phyloP scores from a whole-genome alignment of 176 grass and related monocot genomes.

The Oryza coarctata region DNA sequence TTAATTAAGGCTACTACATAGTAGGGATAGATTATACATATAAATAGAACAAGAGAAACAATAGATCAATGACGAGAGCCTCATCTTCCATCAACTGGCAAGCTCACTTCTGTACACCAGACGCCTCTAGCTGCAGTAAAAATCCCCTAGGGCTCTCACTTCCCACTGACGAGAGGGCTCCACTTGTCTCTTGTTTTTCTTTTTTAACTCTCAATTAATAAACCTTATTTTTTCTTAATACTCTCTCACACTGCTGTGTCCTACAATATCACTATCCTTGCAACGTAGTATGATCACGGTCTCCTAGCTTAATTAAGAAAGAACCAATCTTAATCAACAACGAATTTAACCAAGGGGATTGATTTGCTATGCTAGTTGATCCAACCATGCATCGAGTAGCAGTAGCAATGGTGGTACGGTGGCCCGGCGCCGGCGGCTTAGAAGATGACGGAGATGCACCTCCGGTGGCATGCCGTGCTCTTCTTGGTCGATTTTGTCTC shows the following conservation, averaged over 20 bases:
- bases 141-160: constrained; percentile 58
- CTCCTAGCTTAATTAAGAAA: constrained; percentile 1
- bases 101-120: constrained; percentile 40
- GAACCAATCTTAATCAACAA: constrained; percentile 42
- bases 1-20: neutral
- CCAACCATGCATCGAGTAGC: neutral
- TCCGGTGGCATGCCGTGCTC: constrained; percentile 62
- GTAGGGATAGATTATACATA: neutral
- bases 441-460: constrained; percentile 74
- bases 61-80: constrained; percentile 39
- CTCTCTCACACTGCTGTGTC: neutral
- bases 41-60: neutral
- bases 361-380: too few relatives aligned
- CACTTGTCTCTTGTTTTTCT: neutral
- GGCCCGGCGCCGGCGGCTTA: constrained; percentile 6
- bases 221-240: neutral
- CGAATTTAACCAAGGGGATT: constrained; percentile 46
- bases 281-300: neutral
- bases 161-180: constrained; percentile 55
- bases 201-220: neutral
- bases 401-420: neutral
- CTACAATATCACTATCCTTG: neutral
- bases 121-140: constrained; percentile 55
- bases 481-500: constrained; percentile 69
- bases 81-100: constrained; percentile 47